Evolutionary conservation across 345 rosid genomes (phyloP).

Genomic region (Hibiscus tridactylites): DNA sequence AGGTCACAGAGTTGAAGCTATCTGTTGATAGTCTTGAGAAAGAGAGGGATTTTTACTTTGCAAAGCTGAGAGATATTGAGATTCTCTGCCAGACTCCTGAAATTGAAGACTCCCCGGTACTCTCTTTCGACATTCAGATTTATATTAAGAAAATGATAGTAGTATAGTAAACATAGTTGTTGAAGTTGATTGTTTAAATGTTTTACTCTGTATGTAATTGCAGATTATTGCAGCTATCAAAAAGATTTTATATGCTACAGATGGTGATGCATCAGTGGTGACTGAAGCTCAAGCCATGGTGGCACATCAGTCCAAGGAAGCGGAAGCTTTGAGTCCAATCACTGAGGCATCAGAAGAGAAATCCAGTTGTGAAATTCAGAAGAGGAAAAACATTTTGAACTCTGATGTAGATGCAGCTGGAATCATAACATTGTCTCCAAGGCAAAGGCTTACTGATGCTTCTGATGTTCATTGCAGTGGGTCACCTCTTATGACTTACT

Average conservation of each 20-base stretch:
- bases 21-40: slow-evolving; percentile 92
- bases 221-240: slow-evolving; percentile 81
- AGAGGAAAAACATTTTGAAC: slow-evolving; percentile 71
- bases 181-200: neutral
- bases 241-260: slow-evolving; percentile 70
- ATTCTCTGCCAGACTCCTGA: slow-evolving; percentile 69
- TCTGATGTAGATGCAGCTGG: slow-evolving; percentile 69
- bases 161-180: neutral
- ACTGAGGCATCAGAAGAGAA: slow-evolving; percentile 68
- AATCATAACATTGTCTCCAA: slow-evolving; percentile 58
- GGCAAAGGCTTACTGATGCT: slow-evolving; percentile 79
- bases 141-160: neutral
- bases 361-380: slow-evolving; percentile 48
- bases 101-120: slow-evolving; percentile 60
- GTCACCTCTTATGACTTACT: slow-evolving; percentile 83
- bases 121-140: neutral
- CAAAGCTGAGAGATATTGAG: slow-evolving; percentile 83
- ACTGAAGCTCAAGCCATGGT: slow-evolving; percentile 71
- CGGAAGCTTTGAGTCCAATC: slow-evolving; percentile 54
- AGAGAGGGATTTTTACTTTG: slow-evolving; percentile 93
- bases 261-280: slow-evolving; percentile 53
- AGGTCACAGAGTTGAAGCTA: slow-evolving; percentile 92
- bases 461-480: slow-evolving; percentile 85
- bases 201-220: neutral
- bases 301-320: slow-evolving; percentile 31